Evolutionary conservation across 176 grass and related monocot species (phyloP), one percentile per base, ranked within the genome.

Genomic region (Tillandsia fasciculata): DNA sequence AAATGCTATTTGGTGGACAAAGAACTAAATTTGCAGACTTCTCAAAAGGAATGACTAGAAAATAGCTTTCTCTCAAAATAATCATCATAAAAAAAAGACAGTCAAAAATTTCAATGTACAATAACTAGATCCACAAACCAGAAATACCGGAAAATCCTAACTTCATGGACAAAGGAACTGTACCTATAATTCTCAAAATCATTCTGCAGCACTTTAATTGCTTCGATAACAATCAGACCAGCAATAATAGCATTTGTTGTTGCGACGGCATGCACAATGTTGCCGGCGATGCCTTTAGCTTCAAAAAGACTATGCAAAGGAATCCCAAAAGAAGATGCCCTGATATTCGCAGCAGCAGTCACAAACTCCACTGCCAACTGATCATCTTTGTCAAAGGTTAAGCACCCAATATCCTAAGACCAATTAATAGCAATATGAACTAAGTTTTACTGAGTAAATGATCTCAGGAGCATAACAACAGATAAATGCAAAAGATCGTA

Each of bases 231-330:
- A 79, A 99, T 99, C 29, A 99, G 69, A 83, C 94, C 94, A 75
- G 94, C 82, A 75, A 99, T 84, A 75, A 99, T 84, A 74, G 94
- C 90, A 87, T 99, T 99, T 23, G 94, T 99, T 70, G 94, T 99
- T 67, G 94, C 94, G 51, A 99, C 94, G 67, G 94, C 94, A 90
- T 99, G 94, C 48, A 99, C 94, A 73, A 99, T 99, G 77, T 99
- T 99, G 10, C 94, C 94, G 82, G 94, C 94, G 82, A 99, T 86
- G 76, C 94, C 94, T 83, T 99, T 99, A 74, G 94, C 87, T 83
- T 99, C 94, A 48, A 99, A 99, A 64, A 99, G 82, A 50, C 90
- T 99, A 81, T 99, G 94, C 53, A 86, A 57, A 70, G 87, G 84
- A 66, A 99, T 99, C 51, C 90, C 94, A 80, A 99, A 99, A 56